Evolutionary conservation across 768 basidiomycete genomes (phyloP).

Genomic region (Pleurotus citrinopileatus): DNA sequence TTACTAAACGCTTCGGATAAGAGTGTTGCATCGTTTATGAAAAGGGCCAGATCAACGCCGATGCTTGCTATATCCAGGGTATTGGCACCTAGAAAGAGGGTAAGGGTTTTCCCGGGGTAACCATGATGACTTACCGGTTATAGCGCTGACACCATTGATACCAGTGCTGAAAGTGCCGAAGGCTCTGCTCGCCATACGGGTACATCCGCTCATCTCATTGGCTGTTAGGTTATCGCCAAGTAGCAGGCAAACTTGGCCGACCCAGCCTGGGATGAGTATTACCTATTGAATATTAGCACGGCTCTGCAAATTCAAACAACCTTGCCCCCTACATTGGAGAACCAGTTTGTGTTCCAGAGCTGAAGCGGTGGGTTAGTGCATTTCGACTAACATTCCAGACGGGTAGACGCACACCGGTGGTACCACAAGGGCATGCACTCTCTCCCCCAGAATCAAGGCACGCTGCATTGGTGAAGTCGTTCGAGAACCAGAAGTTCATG

Average conservation of each 20-base stretch:
- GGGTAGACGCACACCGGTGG: constrained; percentile 26
- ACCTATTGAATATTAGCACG: constrained; percentile 28
- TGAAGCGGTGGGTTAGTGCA: not conserved
- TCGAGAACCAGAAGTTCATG: constrained; percentile 50
- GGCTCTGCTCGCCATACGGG: constrained; percentile 38
- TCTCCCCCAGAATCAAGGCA: constrained; percentile 47
- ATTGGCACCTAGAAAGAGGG: constrained; percentile 32
- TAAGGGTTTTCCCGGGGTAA: not conserved
- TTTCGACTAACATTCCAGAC: constrained; percentile 20
- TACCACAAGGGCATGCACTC: constrained; percentile 43
- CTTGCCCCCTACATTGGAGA: constrained; percentile 34
- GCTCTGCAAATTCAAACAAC: not conserved
- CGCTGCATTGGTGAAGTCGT: constrained; percentile 43
- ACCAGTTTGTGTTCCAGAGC: constrained; percentile 54
- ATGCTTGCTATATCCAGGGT: constrained; percentile 47
- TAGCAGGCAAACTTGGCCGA: constrained; percentile 47
- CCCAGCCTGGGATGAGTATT: constrained; percentile 48
- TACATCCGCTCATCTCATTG: constrained; percentile 32
- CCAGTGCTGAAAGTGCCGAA: constrained; percentile 33
- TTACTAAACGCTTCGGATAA: constrained; percentile 30
- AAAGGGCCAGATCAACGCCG: constrained; percentile 37
- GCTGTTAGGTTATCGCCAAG: constrained; percentile 33
- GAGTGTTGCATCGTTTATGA: constrained; percentile 23
- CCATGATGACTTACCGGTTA: constrained; percentile 34
- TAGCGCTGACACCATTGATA: constrained; percentile 35